Evolutionary conservation across 129 eudicot genomes (phyloP).

Genomic region (Lactuca saligna): DNA sequence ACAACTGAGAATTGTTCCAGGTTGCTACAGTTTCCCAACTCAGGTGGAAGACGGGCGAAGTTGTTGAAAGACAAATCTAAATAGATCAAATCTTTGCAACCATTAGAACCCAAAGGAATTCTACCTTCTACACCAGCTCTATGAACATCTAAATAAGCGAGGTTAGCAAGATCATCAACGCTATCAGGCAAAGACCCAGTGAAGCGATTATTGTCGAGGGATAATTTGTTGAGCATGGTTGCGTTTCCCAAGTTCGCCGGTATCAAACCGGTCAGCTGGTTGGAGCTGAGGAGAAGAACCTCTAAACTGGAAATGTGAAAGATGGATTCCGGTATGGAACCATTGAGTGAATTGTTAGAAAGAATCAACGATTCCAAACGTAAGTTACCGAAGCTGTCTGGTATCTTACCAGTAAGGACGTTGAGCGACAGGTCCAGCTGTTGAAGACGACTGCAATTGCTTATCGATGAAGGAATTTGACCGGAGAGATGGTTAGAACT

Average conservation of each 20-base stretch:
- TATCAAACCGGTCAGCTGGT: constrained; percentile 52
- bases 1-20: constrained; percentile 47
- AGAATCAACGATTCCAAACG: constrained; percentile 37
- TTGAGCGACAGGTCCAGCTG: constrained; percentile 47
- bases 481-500: constrained; percentile 47
- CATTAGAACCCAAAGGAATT: constrained; percentile 53
- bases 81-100: constrained; percentile 33
- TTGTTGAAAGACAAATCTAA: constrained; percentile 58
- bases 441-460: constrained; percentile 52
- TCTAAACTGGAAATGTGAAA: constrained; percentile 43
- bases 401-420: constrained; percentile 42
- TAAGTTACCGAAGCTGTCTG: constrained; percentile 53
- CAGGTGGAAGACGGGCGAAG: constrained; percentile 56
- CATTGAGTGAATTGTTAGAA: constrained; percentile 47
- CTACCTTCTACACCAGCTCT: constrained; percentile 44
- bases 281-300: constrained; percentile 36
- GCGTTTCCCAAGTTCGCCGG: constrained; percentile 63
- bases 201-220: constrained; percentile 44
- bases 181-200: constrained; percentile 55
- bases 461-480: constrained; percentile 49
- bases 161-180: constrained; percentile 43
- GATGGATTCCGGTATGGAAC: constrained; percentile 55
- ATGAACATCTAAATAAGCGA: constrained; percentile 44
- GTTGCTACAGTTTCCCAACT: constrained; percentile 64
- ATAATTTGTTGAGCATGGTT: constrained; percentile 42